phyloP scores from a whole-genome alignment of 1,139 yeast genomes.

The Lodderomyces oxycetoniae region DNA sequence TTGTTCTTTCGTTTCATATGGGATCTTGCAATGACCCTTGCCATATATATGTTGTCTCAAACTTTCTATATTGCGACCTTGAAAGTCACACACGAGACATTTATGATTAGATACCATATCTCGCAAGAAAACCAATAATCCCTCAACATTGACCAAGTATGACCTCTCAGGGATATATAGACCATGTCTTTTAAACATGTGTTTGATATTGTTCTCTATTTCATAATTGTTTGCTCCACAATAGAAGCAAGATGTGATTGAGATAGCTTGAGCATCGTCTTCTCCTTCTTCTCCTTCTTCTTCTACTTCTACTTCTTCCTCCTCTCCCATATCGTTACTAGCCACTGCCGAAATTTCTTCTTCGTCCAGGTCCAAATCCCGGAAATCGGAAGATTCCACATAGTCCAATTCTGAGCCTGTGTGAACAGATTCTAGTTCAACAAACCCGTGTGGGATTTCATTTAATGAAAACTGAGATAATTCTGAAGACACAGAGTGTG shows the following conservation, averaged over 20 bases:
- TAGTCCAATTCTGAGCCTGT: slow-evolving; percentile 48
- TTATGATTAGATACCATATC: slow-evolving; percentile 41
- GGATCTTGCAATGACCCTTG: slow-evolving; percentile 53
- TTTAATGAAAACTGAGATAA: slow-evolving; percentile 66
- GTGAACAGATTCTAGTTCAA: slow-evolving; percentile 26
- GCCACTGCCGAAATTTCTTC: slow-evolving; percentile 20
- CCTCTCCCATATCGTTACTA: slow-evolving; percentile 14
- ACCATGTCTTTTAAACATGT: slow-evolving; percentile 48
- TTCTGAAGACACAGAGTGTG: slow-evolving; percentile 50
- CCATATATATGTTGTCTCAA: slow-evolving; percentile 48
- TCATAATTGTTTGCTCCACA: slow-evolving; percentile 37
- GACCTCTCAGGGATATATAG: slow-evolving; percentile 48
- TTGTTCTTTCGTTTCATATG: slow-evolving; percentile 48
- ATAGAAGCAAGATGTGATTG: slow-evolving; percentile 37
- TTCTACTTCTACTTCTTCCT: slow-evolving; percentile 20
- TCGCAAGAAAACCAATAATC: slow-evolving; percentile 41
- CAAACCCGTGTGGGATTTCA: slow-evolving; percentile 32
- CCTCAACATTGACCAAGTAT: slow-evolving; percentile 37
- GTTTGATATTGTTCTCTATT: slow-evolving; percentile 41
- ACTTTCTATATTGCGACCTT: slow-evolving; percentile 45
- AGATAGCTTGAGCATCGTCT: slow-evolving; percentile 15
- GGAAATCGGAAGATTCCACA: slow-evolving; percentile 35
- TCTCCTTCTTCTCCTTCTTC: too few relatives aligned
- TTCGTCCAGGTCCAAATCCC: slow-evolving; percentile 20
- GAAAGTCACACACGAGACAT: slow-evolving; percentile 52